A percentile compares a stretch with the other conserved stretches of the same genome.
phyloP scores from a whole-genome alignment of 2,329 filamentous ascomycete species.

The Davidsoniella virescens region DNA sequence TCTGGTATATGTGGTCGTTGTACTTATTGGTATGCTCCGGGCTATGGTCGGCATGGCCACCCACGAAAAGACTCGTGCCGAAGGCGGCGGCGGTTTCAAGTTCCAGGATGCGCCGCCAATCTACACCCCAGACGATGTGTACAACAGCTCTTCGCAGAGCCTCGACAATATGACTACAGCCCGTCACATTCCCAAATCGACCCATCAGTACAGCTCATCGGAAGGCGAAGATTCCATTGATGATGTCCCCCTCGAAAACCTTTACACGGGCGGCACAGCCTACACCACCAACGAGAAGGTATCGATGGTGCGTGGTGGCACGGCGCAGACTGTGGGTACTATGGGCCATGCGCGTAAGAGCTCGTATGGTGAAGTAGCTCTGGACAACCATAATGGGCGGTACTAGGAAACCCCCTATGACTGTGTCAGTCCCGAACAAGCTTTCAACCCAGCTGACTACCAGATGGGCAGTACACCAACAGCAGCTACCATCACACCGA shows the following conservation, averaged over 20 bases:
- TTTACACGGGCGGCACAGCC: not conserved
- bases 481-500: no score
- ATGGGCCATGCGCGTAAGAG: not conserved
- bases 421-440: not conserved
- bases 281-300: conserved; percentile 9
- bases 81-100: conserved; percentile 9
- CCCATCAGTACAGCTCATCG: no score
- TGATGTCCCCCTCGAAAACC: not conserved
- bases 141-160: not conserved
- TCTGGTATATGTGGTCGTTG: conserved; percentile 60
- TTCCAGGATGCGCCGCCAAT: conserved; percentile 1
- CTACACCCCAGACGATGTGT: conserved; percentile 5
- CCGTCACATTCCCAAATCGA: not conserved
- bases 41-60: conserved; percentile 44
- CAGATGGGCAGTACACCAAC: not conserved
- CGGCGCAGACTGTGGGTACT: not conserved
- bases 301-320: conserved; percentile 1
- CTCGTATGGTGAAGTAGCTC: not conserved
- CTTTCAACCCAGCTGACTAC: not conserved
- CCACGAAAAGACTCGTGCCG: conserved; percentile 39
- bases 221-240: not conserved
- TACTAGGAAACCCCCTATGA: conserved; percentile 2
- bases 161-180: not conserved
- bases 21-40: conserved; percentile 56
- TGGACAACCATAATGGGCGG: not conserved